Conservation (phyloP, 2,329 filamentous ascomycete genomes). For the Aciculosporium take region DNA sequence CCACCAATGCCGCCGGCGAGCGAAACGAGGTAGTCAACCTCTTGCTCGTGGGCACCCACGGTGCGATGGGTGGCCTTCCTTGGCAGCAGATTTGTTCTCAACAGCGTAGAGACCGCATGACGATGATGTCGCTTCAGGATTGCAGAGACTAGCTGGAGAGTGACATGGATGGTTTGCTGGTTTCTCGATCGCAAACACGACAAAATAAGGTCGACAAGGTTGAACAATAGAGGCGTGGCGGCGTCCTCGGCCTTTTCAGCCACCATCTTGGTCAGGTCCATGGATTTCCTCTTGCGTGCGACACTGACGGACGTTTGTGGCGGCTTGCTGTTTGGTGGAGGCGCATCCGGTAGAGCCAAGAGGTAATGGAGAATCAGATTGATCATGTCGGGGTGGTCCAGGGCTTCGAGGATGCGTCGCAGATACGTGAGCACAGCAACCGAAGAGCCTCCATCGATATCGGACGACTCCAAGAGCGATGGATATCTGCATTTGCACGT, state of each 20-base stretch:
- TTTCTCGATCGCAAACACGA: slow-evolving; percentile 75
- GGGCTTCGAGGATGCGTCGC: slow-evolving; percentile 72
- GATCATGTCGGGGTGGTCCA: slow-evolving; percentile 89
- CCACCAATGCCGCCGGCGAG: slow-evolving; percentile 56
- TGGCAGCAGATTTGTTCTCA: slow-evolving; percentile 49
- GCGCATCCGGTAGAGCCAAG: slow-evolving; percentile 56
- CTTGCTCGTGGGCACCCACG: slow-evolving; percentile 58
- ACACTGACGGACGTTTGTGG: slow-evolving; percentile 45
- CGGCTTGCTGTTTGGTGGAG: slow-evolving; percentile 21
- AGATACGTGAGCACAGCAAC: slow-evolving; percentile 92
- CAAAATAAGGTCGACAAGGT: slow-evolving; percentile 77
- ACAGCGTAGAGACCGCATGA: slow-evolving; percentile 65
- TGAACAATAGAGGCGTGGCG: slow-evolving; percentile 76
- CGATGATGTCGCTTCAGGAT: slow-evolving; percentile 78
- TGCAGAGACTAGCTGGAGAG: slow-evolving; percentile 72
- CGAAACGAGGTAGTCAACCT: slow-evolving; percentile 56
- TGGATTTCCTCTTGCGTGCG: slow-evolving; percentile 70
- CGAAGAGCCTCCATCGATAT: slow-evolving; percentile 91
- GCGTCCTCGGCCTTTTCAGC: slow-evolving; percentile 59
- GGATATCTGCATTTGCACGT: slow-evolving; percentile 53
- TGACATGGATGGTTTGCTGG: slow-evolving; percentile 78
- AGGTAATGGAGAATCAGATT: slow-evolving; percentile 89
- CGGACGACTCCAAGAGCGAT: slow-evolving; percentile 88
- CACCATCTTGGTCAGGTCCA: slow-evolving; percentile 72
- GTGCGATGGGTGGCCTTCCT: slow-evolving; percentile 46